Evolutionary conservation across 164 flowering plant genomes (phyloP).

Genomic region (Vitis amurensis): DNA sequence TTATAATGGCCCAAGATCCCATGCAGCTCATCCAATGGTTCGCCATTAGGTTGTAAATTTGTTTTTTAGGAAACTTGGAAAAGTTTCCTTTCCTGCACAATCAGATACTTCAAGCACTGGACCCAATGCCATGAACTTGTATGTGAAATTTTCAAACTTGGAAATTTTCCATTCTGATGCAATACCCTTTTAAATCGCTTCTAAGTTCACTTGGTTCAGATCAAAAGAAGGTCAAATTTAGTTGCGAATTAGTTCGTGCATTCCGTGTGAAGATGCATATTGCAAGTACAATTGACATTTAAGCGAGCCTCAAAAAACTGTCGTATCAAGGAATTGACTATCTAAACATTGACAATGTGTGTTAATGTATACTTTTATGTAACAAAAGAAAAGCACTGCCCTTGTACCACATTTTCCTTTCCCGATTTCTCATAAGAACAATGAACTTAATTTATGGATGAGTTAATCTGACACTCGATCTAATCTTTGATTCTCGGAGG

Average conservation of each 20-base stretch:
- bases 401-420: too few relatives aligned
- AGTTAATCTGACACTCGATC: too few relatives aligned
- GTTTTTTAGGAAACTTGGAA: too few relatives aligned
- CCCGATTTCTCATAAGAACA: background rate
- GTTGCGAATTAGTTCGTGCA: constrained; percentile 95
- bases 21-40: too few relatives aligned
- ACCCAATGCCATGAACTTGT: too few relatives aligned
- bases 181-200: background rate
- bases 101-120: too few relatives aligned
- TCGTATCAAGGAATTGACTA: constrained; percentile 67
- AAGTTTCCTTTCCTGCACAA: too few relatives aligned
- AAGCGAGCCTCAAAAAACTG: constrained; percentile 91
- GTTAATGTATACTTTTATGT: too few relatives aligned
- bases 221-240: constrained; percentile 92
- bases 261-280: constrained; percentile 97
- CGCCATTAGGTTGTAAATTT: too few relatives aligned
- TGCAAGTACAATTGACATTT: constrained; percentile 88
- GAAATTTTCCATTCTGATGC: background rate
- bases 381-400: too few relatives aligned
- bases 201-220: constrained; percentile 43
- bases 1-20: too few relatives aligned
- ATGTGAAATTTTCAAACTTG: background rate
- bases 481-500: background rate
- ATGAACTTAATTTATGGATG: too few relatives aligned
- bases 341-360: background rate